A percentile compares a stretch with the other conserved stretches of the same genome.
Evolutionary conservation across 2,329 filamentous ascomycete genomes (phyloP).

Genomic region (Mycocentrospora acerina): DNA sequence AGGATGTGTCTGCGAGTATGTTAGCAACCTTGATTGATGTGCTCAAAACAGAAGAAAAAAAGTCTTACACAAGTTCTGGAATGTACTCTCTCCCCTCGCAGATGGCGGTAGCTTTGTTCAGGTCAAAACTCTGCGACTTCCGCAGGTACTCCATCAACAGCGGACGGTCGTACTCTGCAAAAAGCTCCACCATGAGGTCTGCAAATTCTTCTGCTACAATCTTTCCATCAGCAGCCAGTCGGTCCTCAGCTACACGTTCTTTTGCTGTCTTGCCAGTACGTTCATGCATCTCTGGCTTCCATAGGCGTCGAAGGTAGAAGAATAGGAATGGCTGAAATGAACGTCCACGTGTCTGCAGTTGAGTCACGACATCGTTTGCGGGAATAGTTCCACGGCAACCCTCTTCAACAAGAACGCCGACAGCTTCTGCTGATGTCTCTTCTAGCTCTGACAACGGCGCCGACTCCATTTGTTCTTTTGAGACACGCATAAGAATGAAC

Average conservation of each 20-base stretch:
- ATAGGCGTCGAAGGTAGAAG: slow-evolving; percentile 87
- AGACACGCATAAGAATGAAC: slow-evolving; percentile 84
- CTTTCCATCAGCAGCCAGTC: slow-evolving; percentile 59
- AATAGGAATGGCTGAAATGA: slow-evolving; percentile 73
- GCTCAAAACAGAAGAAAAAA: neutral
- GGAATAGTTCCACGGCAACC: slow-evolving; percentile 84
- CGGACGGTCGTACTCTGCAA: slow-evolving; percentile 77
- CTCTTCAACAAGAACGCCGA: slow-evolving; percentile 84
- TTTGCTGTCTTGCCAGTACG: slow-evolving; percentile 38
- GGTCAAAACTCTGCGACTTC: slow-evolving; percentile 81
- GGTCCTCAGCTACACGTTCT: slow-evolving; percentile 41
- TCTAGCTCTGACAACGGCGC: slow-evolving; percentile 73
- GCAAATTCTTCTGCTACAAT: slow-evolving; percentile 82
- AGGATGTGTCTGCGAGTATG: slow-evolving; percentile 67
- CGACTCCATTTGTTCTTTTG: slow-evolving; percentile 65
- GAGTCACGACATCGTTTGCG: slow-evolving; percentile 73
- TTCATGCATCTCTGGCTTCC: slow-evolving; percentile 70
- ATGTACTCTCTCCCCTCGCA: slow-evolving; percentile 82
- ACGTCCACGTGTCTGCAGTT: slow-evolving; percentile 65
- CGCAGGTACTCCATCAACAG: slow-evolving; percentile 87
- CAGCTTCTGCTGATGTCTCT: slow-evolving; percentile 77
- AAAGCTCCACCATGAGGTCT: slow-evolving; percentile 82
- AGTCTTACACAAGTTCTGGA: slow-evolving; percentile 75
- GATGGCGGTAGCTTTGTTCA: slow-evolving; percentile 73
- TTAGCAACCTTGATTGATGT: slow-evolving; percentile 17